phyloP scores from a whole-genome alignment of 2,329 filamentous ascomycete genomes.

The Trichoderma oligosporum region DNA sequence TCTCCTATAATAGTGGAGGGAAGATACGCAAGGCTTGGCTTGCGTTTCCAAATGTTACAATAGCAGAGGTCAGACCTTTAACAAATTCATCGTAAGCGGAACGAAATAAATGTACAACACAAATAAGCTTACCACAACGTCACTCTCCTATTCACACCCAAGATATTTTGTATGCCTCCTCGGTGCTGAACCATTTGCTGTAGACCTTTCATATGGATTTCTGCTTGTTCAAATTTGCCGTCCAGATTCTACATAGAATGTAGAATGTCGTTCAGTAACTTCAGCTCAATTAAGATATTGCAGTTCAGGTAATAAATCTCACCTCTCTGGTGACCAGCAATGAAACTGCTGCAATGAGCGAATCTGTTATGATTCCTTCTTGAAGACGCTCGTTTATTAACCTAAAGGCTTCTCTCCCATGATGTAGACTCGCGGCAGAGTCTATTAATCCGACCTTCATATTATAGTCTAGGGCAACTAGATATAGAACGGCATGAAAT shows the following conservation, averaged over 20 bases:
- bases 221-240: not conserved
- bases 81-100: not conserved
- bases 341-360: slow-evolving; percentile 4
- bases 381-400: slow-evolving; percentile 1
- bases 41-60: not conserved
- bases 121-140: not conserved
- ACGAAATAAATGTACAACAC: too few relatives aligned
- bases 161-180: slow-evolving; percentile 1
- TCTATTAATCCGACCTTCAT: slow-evolving; percentile 1
- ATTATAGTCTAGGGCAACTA: slow-evolving; percentile 5
- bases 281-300: not conserved
- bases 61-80: not conserved
- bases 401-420: slow-evolving; percentile 10
- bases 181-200: not conserved
- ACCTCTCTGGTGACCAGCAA: slow-evolving; percentile 1
- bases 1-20: not conserved
- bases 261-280: too few relatives aligned
- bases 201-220: slow-evolving; percentile 7
- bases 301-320: not conserved
- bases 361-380: not conserved
- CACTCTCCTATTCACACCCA: not conserved
- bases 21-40: not conserved
- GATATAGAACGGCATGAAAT: slow-evolving; percentile 7
- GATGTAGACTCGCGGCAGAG: not conserved
- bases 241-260: not conserved